Evolutionary conservation across 139 green algal genomes (phyloP).

Genomic region (Coccomyxa sp.): DNA sequence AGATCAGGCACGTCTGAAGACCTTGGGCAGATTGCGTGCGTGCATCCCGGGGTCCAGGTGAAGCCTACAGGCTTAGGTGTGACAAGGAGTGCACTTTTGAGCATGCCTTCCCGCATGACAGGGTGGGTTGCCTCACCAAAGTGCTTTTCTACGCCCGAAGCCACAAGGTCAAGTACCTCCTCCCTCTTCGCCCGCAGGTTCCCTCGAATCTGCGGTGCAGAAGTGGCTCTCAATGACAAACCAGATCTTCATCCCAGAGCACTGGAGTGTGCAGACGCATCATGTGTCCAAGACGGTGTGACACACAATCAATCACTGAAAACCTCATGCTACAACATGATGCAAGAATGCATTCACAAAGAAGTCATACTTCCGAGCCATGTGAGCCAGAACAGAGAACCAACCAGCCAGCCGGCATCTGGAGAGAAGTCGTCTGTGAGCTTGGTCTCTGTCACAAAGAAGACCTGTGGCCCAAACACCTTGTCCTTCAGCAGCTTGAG

Average conservation of each 20-base stretch:
- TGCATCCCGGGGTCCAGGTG: too few species aligned
- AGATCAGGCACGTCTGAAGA: too few species aligned
- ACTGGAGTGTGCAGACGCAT: too few species aligned
- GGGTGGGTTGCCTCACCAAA: too few species aligned
- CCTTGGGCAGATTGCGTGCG: too few species aligned
- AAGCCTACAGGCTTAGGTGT: too few species aligned
- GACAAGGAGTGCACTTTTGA: too few species aligned
- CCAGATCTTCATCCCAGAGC: background rate
- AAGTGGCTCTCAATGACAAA: background rate
- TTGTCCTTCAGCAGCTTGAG: constrained; percentile 61
- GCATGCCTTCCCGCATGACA: too few species aligned
- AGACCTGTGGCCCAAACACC: constrained; percentile 71
- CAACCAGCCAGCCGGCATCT: constrained; percentile 32
- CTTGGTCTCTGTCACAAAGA: constrained; percentile 79
- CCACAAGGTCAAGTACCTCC: constrained; percentile 51
- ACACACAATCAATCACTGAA: too few species aligned
- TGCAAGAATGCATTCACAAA: background rate
- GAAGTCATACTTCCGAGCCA: background rate
- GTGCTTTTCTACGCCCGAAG: constrained; percentile 33
- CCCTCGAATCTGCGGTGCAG: constrained; percentile 49
- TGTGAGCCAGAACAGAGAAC: background rate
- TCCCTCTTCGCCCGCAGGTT: constrained; percentile 70
- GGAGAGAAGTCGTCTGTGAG: constrained; percentile 29
- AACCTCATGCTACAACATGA: too few species aligned
- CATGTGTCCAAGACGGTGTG: too few species aligned